Evolutionary conservation across 1,139 yeast genomes (phyloP), one percentile per base, ranked within the genome.

Genomic region (Lodderomyces margitis): DNA sequence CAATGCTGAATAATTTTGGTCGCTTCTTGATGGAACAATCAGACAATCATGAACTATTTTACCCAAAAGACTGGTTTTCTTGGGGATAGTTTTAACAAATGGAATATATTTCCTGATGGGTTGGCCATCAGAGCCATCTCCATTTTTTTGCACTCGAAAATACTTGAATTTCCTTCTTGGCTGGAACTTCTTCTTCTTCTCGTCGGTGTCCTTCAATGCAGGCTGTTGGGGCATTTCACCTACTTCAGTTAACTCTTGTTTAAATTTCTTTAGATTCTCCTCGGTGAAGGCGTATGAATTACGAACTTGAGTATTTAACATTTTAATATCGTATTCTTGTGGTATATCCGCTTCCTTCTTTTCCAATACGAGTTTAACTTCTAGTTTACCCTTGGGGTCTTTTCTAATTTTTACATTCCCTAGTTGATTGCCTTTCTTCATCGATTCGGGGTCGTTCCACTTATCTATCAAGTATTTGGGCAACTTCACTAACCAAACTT

Each of bases 281-380:
- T 92, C 98, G 21, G 91, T 83, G 61, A 92, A 89, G n/a, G 89
- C 87, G 59, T 77, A 92, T 45, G 94, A 87, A 59, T 91, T 92
- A 37, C 79, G 80, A 8, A 89, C 95, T 47, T 80, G 81, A 34
- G 86, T 81, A 61, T 88, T 88, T 23, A 86, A 76, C 59, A 92
- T 70, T 39, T 81, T 77, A 10, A 92, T 70, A 54, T 88, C 95
- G 60, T 91, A 92, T 52, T 87, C 88, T 52, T 80, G 86, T 3
- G 98, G 98, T 34, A 91, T 76, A 36, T 59, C 62, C 37, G 64
- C 61, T 12, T 44, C 41, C 14, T 45, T 40, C 16, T 75, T 71
- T 50, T 80, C 75, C 42, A 85, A 61, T 20, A 78, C 74, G 45
- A 85, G 59, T 51, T 80, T 79, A 36, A 83, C 83, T 55, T 79